These are phyloP conservation scores for Russula abietina DNA, from an alignment of 768 basidiomycete species.

Conservation along the genomic window DNA sequence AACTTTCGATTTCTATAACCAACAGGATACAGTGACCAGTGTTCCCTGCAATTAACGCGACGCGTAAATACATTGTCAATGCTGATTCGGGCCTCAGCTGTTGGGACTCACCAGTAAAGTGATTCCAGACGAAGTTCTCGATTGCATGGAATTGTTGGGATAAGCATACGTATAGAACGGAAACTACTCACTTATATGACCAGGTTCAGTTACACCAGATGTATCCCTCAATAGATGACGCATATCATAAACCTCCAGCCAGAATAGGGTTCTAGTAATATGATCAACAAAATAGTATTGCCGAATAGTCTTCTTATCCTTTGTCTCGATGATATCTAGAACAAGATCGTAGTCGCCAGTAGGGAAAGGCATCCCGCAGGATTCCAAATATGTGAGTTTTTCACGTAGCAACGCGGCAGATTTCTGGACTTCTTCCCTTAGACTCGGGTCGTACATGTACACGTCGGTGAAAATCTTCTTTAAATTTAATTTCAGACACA, in stretches of 20 bases:
- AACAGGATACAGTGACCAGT: conserved; percentile 18
- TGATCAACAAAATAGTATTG: conserved; percentile 19
- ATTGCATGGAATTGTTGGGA: not conserved
- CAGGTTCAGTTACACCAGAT: not conserved
- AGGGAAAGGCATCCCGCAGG: not conserved
- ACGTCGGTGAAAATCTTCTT: conserved; percentile 17
- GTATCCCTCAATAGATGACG: not conserved
- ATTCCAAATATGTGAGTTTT: not conserved
- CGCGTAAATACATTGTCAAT: too few species aligned
- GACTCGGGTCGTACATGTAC: conserved; percentile 8
- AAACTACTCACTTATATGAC: conserved; percentile 12
- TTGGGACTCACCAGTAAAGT: conserved; percentile 8
- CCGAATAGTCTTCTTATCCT: not conserved
- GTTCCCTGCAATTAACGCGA: not conserved
- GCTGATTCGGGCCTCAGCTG: not conserved
- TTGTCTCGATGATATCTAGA: not conserved
- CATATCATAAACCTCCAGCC: not conserved
- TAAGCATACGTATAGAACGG: not conserved
- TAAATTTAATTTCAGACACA: not conserved
- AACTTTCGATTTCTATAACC: not conserved
- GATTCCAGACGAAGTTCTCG: conserved; percentile 8
- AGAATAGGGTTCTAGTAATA: conserved; percentile 1
- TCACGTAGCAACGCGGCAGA: not conserved
- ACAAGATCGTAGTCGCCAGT: not conserved
- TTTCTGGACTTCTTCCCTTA: not conserved